Evolutionary conservation across 768 basidiomycete genomes (phyloP), one percentile per base, ranked within the genome.

Genomic region (Phanerodontia chrysosporium): DNA sequence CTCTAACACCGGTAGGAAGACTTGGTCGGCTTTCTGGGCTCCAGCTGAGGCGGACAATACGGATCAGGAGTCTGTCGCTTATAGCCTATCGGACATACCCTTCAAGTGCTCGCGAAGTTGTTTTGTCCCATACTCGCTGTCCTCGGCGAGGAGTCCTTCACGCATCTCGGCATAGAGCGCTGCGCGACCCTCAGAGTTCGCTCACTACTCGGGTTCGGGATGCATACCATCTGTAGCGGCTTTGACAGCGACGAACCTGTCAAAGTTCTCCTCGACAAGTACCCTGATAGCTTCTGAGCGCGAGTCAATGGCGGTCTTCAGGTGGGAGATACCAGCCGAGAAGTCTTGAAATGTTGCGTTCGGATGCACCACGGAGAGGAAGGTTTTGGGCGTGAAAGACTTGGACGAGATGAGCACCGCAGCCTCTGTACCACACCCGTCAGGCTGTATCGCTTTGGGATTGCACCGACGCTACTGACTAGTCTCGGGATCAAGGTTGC

Each of bases 181-280:
- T 98, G 66, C 12, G 22, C 52, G 14, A 30, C 12, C n/a, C 18
- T 53, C n/a, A 53, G 52, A 9, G 16, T 39, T 3, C 6, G 22
- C 1, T n/a, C 35, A 25, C 10, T 8, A 24, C 4, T 13, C 30
- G 28, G 7, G 13, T 35, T 10, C 4, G 10, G 12, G 35, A 39
- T 8, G 57, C 76, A 55, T 71, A 95, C 95, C 90, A 73, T 96
- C 95, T n/a, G 92, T 96, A 9, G 90, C 91, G 9, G 92, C 92
- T 67, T 99, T 99, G 57, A 99, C 96, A 2, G 92, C 91, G 18
- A 98, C 96, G 67, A 98, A 99, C 13, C 94, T 82, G 74, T 98
- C 95, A 72, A 98, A 98, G 72, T 98, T 97, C 66, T 98, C 94
- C 70, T 98, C 95, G 10, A 99, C 97, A 30, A 99, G 80, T 22